phyloP scores from a whole-genome alignment of 1,139 yeast genomes.

The Suhomyces ambrosiae region DNA sequence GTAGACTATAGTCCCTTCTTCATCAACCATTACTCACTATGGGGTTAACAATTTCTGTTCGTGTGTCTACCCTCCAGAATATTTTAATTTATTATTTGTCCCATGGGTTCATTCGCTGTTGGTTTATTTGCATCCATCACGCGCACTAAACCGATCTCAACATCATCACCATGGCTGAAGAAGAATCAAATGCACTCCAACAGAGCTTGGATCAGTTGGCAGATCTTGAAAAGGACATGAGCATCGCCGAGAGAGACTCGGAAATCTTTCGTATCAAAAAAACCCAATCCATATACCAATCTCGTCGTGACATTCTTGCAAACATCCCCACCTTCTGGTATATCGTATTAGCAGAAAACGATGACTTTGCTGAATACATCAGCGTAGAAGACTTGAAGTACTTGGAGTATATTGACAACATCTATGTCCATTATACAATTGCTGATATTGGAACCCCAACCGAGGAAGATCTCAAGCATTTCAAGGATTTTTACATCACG shows the following conservation, averaged over 20 bases:
- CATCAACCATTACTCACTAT: too few species aligned
- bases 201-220: constrained; percentile 41
- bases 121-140: too few species aligned
- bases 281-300: constrained; percentile 52
- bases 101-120: too few species aligned
- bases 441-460: constrained; percentile 21
- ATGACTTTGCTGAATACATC: constrained; percentile 72
- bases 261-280: constrained; percentile 51
- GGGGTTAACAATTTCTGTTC: too few species aligned
- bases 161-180: constrained; percentile 9
- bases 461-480: constrained; percentile 29
- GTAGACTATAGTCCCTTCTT: too few species aligned
- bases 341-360: constrained; percentile 72
- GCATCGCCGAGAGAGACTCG: constrained; percentile 55
- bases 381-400: constrained; percentile 68
- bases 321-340: constrained; percentile 74
- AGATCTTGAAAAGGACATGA: constrained; percentile 57
- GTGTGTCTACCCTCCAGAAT: too few species aligned
- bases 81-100: too few species aligned
- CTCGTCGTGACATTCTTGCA: constrained; percentile 48
- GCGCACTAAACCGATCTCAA: not conserved
- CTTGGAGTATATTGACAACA: constrained; percentile 59
- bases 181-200: constrained; percentile 15
- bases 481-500: constrained; percentile 58
- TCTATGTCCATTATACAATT: constrained; percentile 54